Evolutionary conservation across 139 green algal genomes (phyloP), one percentile per base, ranked within the genome.

Genomic region (Asterochloris erici): DNA sequence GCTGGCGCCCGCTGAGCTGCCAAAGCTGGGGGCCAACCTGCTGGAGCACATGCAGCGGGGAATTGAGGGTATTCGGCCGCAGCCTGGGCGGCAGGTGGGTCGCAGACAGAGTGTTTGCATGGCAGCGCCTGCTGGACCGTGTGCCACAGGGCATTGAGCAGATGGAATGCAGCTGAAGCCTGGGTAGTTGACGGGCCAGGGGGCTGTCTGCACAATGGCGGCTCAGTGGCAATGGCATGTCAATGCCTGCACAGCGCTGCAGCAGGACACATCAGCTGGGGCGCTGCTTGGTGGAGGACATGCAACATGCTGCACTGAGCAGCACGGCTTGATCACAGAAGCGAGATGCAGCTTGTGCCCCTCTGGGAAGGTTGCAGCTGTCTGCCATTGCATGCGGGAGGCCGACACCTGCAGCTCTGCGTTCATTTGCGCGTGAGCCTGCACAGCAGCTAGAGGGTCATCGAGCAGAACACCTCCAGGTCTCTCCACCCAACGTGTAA

Each of bases 1-100:
- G 80, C 87, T 90, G 73, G 79, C 88, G 23, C 90, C 88, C 4
- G 75, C 66, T 0, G 23, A 82, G 24, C 82, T 95, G 24, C 28
- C 61, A 24, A 4, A 70, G 0, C 81, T 29, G 47, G 80, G 15
- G 12, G 47, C 27, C n/a, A 23, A 9, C 10, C 60, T 79, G 60
- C 9, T 79, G 12, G 38, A 24, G 21, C 24, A 24, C 80, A 74
- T 84, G 70, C 6, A 83, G 23, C n/a, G 28, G 15, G 81, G 85
- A 6, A 54, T 54, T 6, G 6, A 54, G 38, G 38, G 38, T 10
- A 54, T 54, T 2, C 38, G 6, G 38, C 38, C 2, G 15, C 54
- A 80, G 24, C 24, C 76, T 60, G 6, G 68, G 23, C 24, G 11
- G 10, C 0, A 70, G 11, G 23, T 80, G 76, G 38, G 38, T 54